phyloP scores from a whole-genome alignment of 2,329 filamentous ascomycete genomes.

The Sporothrix pallida region DNA sequence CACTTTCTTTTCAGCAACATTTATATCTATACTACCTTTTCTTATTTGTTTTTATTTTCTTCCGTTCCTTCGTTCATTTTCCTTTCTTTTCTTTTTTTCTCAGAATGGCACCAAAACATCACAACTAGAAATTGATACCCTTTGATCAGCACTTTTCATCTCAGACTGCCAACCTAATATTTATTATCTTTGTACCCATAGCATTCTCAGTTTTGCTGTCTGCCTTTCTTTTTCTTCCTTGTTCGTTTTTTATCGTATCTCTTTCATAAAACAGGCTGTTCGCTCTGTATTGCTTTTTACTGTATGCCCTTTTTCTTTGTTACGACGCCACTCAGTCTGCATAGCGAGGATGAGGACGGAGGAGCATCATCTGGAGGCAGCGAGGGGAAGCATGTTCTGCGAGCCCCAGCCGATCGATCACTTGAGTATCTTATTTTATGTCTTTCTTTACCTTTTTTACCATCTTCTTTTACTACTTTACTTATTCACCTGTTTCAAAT shows the following conservation, averaged over 20 bases:
- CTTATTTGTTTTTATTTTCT: background rate
- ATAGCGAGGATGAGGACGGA: constrained; percentile 33
- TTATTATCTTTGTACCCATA: constrained; percentile 17
- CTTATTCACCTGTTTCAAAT: background rate
- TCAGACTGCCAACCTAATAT: constrained; percentile 26
- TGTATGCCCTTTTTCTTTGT: constrained; percentile 13
- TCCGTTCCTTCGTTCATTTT: constrained; percentile 8
- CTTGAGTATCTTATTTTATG: constrained; percentile 11
- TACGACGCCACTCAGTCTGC: constrained; percentile 30
- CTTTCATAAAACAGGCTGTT: background rate
- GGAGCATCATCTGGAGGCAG: constrained; percentile 1
- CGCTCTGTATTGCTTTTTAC: background rate
- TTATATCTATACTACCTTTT: background rate
- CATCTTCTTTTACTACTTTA: background rate
- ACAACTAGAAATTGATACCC: constrained; percentile 33
- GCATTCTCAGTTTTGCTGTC: background rate
- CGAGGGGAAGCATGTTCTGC: background rate
- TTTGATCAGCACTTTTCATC: constrained; percentile 21
- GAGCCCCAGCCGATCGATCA: constrained; percentile 18
- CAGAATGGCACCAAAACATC: constrained; percentile 27
- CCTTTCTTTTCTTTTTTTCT: background rate
- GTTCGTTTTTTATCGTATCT: background rate
- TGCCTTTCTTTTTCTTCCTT: background rate
- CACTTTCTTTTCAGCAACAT: constrained; percentile 3
- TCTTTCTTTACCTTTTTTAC: background rate